phyloP scores from a whole-genome alignment of 768 basidiomycete species.

The Mycena pura region DNA sequence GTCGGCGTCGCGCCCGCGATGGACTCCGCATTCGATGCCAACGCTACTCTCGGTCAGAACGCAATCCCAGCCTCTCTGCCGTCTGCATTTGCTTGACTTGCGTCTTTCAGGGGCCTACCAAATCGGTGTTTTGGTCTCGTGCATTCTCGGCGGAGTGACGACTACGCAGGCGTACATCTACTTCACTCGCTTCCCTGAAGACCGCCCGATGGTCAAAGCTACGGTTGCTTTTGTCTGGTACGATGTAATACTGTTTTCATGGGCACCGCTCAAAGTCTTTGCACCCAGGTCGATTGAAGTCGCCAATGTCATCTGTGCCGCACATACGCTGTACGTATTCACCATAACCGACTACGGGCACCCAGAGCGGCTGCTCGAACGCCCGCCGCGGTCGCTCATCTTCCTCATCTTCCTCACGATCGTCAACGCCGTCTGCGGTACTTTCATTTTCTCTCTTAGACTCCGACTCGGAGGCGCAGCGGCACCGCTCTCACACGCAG shows the following conservation, averaged over 20 bases:
- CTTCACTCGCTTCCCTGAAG: constrained; percentile 3
- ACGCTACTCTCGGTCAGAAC: no score
- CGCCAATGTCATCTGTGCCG: neutral
- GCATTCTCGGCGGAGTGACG: neutral
- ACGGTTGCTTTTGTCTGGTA: constrained; percentile 3
- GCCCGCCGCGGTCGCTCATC: neutral
- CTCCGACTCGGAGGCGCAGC: no score
- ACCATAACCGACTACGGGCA: neutral
- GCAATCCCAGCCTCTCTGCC: no score
- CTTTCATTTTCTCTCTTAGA: neutral
- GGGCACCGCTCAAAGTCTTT: no score
- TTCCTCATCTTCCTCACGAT: neutral
- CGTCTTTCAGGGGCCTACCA: neutral
- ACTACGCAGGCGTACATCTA: constrained; percentile 1
- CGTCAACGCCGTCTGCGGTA: neutral
- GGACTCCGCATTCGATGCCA: no score
- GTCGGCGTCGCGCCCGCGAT: no score
- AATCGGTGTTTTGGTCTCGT: neutral
- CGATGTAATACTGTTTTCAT: no score
- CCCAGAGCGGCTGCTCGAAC: neutral
- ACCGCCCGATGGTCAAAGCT: neutral
- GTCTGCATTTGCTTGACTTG: no score
- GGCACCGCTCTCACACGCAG: neutral
- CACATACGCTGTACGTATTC: neutral
- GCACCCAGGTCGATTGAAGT: neutral